phyloP scores from a whole-genome alignment of 129 eudicot genomes.

The Flaveria ramosissima region DNA sequence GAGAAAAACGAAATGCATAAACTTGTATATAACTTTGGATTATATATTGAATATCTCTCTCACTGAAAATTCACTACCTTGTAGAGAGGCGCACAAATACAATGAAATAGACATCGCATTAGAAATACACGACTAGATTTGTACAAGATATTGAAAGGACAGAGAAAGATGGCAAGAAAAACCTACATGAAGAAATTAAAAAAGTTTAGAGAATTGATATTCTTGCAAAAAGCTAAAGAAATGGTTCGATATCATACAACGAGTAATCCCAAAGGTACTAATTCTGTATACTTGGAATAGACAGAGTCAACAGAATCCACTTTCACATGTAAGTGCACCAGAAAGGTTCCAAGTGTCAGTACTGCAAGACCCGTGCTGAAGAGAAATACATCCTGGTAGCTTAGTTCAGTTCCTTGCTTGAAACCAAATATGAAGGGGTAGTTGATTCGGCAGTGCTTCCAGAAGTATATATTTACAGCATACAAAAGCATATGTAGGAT shows the following conservation, averaged over 20 bases:
- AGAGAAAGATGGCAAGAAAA: conserved; percentile 47
- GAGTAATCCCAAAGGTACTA: conserved; percentile 60
- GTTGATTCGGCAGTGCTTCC: conserved; percentile 76
- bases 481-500: conserved; percentile 78
- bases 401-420: conserved; percentile 75
- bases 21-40: conserved; percentile 5
- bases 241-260: conserved; percentile 44
- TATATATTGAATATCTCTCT: background rate
- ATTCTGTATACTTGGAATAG: conserved; percentile 39
- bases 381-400: conserved; percentile 67
- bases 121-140: conserved; percentile 78
- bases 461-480: conserved; percentile 73
- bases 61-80: conserved; percentile 39
- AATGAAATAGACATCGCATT: conserved; percentile 48
- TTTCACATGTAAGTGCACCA: conserved; percentile 63
- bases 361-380: conserved; percentile 70
- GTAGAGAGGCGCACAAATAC: conserved; percentile 87
- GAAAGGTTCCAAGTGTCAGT: conserved; percentile 63
- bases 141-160: conserved; percentile 74
- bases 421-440: conserved; percentile 80
- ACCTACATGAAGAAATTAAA: conserved; percentile 49
- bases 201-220: background rate
- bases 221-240: background rate
- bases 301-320: conserved; percentile 44
- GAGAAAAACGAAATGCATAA: conserved; percentile 10